Base-by-base conservation (phyloP, 805 yeast genomes). In the Saturnispora diversa region DNA sequence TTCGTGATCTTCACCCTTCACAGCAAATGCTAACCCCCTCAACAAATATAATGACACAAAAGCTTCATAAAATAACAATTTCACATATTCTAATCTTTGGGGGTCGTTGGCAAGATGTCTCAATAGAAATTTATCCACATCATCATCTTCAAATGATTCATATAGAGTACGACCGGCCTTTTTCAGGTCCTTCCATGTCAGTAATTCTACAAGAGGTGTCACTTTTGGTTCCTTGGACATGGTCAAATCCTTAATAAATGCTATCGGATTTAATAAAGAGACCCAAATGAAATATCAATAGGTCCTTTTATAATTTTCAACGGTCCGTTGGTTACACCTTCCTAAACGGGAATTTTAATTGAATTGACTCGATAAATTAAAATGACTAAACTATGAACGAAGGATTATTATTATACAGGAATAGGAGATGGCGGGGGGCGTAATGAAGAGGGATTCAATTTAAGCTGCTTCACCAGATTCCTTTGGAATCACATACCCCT, bases 31-130 rank as follows among this genome's bases (percentile, higher is more conserved):
- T 26, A 74, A 36, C 1, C 80, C 80, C 35, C 68, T 66, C 41
- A 62, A 48, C 30, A 75, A 65, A 48, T 72, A 77, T 35, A 75
- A 72, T 35, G 59, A 60, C 30, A 72, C 61, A 52, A 74, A 74
- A 3, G 75, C 68, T 48, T 70, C 76, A 46, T 70, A 75, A 25
- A 74, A 57, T 17, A 60, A 60, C 16, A 62, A 39, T 45, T 70
- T 74, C 40, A 61, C 58, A 40, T 55, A 50, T 37, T 50, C 48
- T 33, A 45, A 54, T 16, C 47, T 45, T 13, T 44, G 58, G 10
- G 65, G 67, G 21, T 61, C 49, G 31, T 52, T 45, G 39, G 58
- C 63, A 28, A 62, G 45, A 40, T 59, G 64, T 24, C 62, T 49
- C 7, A 62, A 52, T 3, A 53, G 50, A 39, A 47, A 62, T 26